These are phyloP conservation scores for Microsporum canis DNA, from an alignment of 2,329 filamentous ascomycete genomes.

Conservation along the genomic window DNA sequence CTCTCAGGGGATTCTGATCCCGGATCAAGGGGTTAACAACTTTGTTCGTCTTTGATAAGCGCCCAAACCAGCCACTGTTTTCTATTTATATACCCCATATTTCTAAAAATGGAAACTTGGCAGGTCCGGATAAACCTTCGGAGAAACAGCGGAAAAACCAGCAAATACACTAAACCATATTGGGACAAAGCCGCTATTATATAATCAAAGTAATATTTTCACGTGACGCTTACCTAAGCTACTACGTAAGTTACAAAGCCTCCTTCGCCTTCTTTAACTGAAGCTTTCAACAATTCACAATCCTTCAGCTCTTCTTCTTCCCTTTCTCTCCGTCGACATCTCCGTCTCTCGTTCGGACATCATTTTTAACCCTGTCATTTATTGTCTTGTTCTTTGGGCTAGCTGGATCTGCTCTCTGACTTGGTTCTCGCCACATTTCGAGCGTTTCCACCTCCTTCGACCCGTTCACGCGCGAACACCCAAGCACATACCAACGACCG, in stretches of 20 bases:
- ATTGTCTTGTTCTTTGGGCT: background rate
- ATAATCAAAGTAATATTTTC: background rate
- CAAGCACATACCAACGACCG: background rate
- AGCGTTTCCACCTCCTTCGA: background rate
- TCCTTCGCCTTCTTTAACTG: background rate
- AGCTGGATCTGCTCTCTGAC: conserved; percentile 3
- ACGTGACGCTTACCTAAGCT: background rate
- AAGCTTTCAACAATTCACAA: background rate
- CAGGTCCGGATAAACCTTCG: background rate
- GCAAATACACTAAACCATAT: background rate
- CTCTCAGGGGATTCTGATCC: background rate
- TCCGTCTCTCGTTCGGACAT: conserved; percentile 1
- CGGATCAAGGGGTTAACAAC: background rate
- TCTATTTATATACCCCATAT: background rate
- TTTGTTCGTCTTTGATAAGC: background rate
- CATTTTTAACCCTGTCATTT: background rate
- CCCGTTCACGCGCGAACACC: background rate
- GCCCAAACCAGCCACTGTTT: background rate
- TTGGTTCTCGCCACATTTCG: background rate
- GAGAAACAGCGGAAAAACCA: background rate
- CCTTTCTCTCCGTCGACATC: background rate
- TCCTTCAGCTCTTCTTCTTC: conserved; percentile 1
- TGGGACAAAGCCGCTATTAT: background rate
- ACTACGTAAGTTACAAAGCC: conserved; percentile 1
- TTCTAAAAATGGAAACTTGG: background rate